Evolutionary conservation across 441 rosid species (phyloP).

Genomic region (Brassica balearica): DNA sequence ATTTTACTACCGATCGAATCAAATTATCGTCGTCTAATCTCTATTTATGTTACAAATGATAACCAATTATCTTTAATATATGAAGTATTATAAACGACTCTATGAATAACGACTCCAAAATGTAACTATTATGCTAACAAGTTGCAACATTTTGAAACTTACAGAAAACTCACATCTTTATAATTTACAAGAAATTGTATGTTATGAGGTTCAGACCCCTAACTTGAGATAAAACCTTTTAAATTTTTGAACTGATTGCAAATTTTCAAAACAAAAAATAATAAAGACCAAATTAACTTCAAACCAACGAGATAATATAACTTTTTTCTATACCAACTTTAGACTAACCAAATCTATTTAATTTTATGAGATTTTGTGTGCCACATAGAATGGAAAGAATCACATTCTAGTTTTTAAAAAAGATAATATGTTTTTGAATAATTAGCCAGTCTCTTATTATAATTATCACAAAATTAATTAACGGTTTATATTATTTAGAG

Average conservation of each 20-base stretch:
- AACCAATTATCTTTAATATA: too few species aligned
- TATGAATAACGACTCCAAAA: too few species aligned
- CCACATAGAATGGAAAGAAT: slow-evolving; percentile 44
- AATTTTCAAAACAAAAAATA: slow-evolving; percentile 2
- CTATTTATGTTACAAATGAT: too few species aligned
- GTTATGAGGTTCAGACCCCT: neutral
- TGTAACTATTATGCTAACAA: too few species aligned
- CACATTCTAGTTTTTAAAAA: slow-evolving; percentile 40
- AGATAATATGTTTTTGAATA: slow-evolving; percentile 34
- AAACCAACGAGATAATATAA: slow-evolving; percentile 41
- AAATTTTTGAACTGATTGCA: neutral
- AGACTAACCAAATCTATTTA: slow-evolving; percentile 32
- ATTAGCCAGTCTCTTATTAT: slow-evolving; percentile 15
- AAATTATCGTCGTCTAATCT: neutral
- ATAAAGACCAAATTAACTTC: slow-evolving; percentile 29
- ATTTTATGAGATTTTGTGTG: slow-evolving; percentile 35
- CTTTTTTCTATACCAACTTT: slow-evolving; percentile 34
- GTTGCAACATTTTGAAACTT: too few species aligned
- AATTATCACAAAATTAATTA: slow-evolving; percentile 20
- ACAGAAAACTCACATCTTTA: neutral
- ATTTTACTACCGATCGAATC: neutral
- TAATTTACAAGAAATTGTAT: neutral
- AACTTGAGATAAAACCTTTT: neutral
- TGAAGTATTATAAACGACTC: too few species aligned
- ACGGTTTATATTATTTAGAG: slow-evolving; percentile 26